Conservation (phyloP, 345 rosid species). For the Citrus trifoliata region DNA sequence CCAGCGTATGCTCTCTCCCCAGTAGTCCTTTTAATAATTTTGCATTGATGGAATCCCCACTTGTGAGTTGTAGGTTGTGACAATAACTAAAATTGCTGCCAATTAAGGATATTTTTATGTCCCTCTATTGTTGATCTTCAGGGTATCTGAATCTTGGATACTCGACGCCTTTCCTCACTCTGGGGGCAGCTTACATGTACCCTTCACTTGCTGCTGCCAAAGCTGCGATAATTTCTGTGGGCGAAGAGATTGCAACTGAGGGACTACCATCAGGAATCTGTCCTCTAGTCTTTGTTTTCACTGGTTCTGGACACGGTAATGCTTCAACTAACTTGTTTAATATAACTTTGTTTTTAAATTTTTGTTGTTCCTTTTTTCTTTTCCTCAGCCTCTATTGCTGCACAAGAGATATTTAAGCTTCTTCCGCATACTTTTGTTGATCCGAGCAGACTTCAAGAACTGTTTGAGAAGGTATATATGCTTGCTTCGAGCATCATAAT, state of each 20-base stretch:
- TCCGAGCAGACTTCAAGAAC: conserved; percentile 66
- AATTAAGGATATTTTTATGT: background rate
- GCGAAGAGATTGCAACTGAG: conserved; percentile 49
- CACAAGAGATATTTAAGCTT: conserved; percentile 46
- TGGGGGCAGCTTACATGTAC: conserved; percentile 53
- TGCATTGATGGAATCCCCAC: background rate
- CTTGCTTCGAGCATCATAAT: background rate
- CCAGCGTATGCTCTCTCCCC: conserved; percentile 46
- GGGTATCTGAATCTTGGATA: conserved; percentile 49
- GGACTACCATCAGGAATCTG: conserved; percentile 55
- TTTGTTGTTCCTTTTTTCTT: conserved; percentile 5
- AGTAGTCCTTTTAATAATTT: background rate
- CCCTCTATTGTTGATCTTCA: background rate
- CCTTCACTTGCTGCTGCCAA: conserved; percentile 61
- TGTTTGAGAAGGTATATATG: conserved; percentile 49
- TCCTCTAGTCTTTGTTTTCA: conserved; percentile 50
- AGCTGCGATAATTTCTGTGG: conserved; percentile 56
- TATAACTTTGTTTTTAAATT: no score
- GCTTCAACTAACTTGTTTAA: background rate
- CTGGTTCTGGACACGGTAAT: conserved; percentile 58
- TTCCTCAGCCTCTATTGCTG: no score
- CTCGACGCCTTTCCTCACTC: conserved; percentile 51
- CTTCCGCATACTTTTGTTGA: conserved; percentile 89
- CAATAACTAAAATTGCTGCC: background rate
- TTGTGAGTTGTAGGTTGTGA: background rate